phyloP scores from a whole-genome alignment of 768 basidiomycete genomes.

The Tricholoma matsutake region DNA sequence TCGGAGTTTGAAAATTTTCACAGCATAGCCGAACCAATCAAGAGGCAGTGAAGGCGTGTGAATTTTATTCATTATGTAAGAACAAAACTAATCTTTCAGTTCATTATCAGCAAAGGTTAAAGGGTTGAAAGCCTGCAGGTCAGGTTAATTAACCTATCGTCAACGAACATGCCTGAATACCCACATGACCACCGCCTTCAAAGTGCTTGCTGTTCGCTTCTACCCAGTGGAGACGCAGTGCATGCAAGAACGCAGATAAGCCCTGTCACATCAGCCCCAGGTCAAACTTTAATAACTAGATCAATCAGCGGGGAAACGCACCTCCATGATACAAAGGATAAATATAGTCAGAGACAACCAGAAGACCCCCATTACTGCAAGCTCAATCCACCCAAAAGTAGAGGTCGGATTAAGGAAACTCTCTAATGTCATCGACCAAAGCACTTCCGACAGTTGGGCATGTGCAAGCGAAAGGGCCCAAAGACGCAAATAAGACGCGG shows the following conservation, averaged over 20 bases:
- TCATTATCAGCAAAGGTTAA: slow-evolving; percentile 45
- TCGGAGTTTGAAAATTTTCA: slow-evolving; percentile 42
- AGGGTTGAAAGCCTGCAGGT: slow-evolving; percentile 44
- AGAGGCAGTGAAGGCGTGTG: slow-evolving; percentile 9
- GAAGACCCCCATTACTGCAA: slow-evolving; percentile 50
- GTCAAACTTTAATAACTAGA: slow-evolving; percentile 4
- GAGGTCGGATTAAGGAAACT: slow-evolving; percentile 57
- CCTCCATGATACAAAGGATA: slow-evolving; percentile 95
- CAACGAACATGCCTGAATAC: slow-evolving; percentile 32
- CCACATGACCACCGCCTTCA: slow-evolving; percentile 84
- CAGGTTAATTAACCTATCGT: slow-evolving; percentile 19
- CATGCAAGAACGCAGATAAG: slow-evolving; percentile 93
- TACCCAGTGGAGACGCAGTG: slow-evolving; percentile 96
- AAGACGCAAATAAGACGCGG: slow-evolving; percentile 87
- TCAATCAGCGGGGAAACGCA: slow-evolving; percentile 28
- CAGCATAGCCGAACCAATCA: slow-evolving; percentile 13
- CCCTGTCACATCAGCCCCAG: slow-evolving; percentile 48
- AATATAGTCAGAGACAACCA: slow-evolving; percentile 81
- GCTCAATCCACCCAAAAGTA: slow-evolving; percentile 54
- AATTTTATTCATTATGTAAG: slow-evolving; percentile 8
- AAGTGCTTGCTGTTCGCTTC: slow-evolving; percentile 98
- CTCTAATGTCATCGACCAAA: slow-evolving; percentile 86
- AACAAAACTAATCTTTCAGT: slow-evolving; percentile 29
- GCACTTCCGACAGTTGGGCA: slow-evolving; percentile 92
- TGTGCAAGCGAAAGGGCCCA: slow-evolving; percentile 99